Base-by-base conservation (phyloP, 805 yeast species). In the Hanseniaspora guilliermondii region DNA sequence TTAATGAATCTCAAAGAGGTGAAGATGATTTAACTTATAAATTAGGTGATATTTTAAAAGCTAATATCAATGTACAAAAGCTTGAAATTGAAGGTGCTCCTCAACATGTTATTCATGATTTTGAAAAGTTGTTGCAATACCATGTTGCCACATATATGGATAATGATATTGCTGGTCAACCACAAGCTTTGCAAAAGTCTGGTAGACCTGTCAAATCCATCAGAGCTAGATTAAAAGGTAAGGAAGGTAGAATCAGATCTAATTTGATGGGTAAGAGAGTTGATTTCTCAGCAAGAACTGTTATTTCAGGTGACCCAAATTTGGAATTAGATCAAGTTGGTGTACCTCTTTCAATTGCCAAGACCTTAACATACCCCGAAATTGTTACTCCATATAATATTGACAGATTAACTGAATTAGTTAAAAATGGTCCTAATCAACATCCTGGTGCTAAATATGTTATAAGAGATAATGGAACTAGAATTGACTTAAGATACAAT, bases 61-160 rank as follows among this genome's bases (percentile, higher is more conserved):
- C 98, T 4, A 93, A 91, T 65, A 89, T 89, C 53, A 91, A 89
- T 68, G 96, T 94, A n/a, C 96, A 91, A 69, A 83, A 95, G 57
- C 78, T 94, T 59, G 97, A 93, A 68, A 88, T 88, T 79, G 97
- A 94, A 68, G 99, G 99, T 60, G 94, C 97, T 4, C 98, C 99
- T 16, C 97, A 91, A 64, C 99, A 93, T 68, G 97, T 94, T 44
- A 85, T 93, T 62, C 86, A 86, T 66, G 99, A 93, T 71, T 91
- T 93, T 65, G 98, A 93, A 69, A 85, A 95, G 44, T 78, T 93
- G 61, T 74, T 93, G 57, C 99, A 93, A 68, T 93, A 88, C 69
- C 99, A 93, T 64, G 97, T 93, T 52, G 99, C 99, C 7, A 93
- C 99, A 0, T 93, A 93, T 68, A 93, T 93, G 99, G 98, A 93